Conservation (phyloP, 345 rosid species). For the Rubroshorea leprosula region DNA sequence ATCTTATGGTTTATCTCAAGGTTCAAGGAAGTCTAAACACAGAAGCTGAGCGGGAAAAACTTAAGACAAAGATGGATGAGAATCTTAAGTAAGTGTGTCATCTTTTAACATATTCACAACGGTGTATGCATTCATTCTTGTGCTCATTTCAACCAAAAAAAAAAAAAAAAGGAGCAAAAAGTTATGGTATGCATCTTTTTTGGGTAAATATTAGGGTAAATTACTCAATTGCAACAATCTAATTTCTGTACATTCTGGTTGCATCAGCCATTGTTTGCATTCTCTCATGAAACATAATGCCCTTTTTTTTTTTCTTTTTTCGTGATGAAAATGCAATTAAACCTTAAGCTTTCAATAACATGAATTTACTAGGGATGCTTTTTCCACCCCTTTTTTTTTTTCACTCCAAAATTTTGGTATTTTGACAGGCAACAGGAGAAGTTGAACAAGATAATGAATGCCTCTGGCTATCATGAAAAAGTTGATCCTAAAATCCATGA, state of each 20-base stretch:
- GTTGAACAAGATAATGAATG: slow-evolving; percentile 58
- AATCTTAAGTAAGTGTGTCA: slow-evolving; percentile 49
- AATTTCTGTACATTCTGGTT: no score
- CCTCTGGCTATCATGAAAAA: slow-evolving; percentile 65
- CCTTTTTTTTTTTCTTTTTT: no score
- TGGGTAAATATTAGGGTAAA: no score
- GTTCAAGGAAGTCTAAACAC: slow-evolving; percentile 57
- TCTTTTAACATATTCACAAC: neutral
- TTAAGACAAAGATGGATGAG: slow-evolving; percentile 62
- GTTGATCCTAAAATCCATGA: slow-evolving; percentile 64
- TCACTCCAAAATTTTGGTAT: neutral
- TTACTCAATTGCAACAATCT: no score
- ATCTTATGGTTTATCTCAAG: slow-evolving; percentile 73
- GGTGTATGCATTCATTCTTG: no score
- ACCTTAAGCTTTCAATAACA: neutral
- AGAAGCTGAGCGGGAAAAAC: slow-evolving; percentile 62
- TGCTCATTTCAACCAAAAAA: no score
- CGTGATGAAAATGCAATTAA: no score
- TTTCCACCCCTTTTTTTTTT: neutral
- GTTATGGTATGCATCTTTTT: no score
- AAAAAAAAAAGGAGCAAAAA: no score
- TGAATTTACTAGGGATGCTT: neutral
- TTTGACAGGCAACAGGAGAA: slow-evolving; percentile 71
- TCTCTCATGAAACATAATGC: no score
- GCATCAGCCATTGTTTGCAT: no score